Conservation (phyloP, 192 early-diverging fungal species). For the Jimgerdemannia flammicorona region DNA sequence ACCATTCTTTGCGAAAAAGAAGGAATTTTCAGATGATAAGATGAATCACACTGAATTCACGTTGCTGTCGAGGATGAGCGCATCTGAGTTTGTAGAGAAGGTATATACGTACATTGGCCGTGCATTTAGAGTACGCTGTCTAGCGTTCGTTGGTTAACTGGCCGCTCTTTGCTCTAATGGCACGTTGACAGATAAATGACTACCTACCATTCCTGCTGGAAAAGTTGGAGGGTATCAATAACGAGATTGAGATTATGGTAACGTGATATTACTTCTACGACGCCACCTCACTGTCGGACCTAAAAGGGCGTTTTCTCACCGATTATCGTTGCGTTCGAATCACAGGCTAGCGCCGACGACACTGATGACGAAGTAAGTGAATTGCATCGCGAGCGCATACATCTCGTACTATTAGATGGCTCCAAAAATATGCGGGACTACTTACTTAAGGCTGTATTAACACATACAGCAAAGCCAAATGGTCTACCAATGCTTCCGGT, state of each 20-base stretch:
- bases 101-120: constrained; percentile 6
- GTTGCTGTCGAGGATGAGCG: constrained; percentile 29
- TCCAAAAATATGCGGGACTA: too few species aligned
- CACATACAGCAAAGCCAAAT: background rate
- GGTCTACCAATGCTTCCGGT: constrained; percentile 15
- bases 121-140: background rate
- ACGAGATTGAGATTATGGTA: background rate
- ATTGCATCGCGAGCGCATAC: background rate
- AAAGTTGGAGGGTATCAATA: constrained; percentile 4
- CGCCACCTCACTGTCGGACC: too few species aligned
- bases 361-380: background rate
- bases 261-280: background rate
- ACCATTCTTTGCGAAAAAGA: constrained; percentile 30
- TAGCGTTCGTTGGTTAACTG: background rate
- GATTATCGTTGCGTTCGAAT: too few species aligned
- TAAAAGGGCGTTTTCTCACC: too few species aligned
- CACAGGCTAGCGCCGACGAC: background rate
- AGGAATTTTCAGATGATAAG: constrained; percentile 9
- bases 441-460: too few species aligned
- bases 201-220: background rate
- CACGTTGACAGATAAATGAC: background rate
- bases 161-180: background rate
- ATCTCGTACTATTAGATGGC: background rate
- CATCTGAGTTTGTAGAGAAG: constrained; percentile 29
- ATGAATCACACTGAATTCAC: constrained; percentile 12